phyloP scores from a whole-genome alignment of 495 filamentous ascomycete genomes.

The Penicillium psychrofluorescens region DNA sequence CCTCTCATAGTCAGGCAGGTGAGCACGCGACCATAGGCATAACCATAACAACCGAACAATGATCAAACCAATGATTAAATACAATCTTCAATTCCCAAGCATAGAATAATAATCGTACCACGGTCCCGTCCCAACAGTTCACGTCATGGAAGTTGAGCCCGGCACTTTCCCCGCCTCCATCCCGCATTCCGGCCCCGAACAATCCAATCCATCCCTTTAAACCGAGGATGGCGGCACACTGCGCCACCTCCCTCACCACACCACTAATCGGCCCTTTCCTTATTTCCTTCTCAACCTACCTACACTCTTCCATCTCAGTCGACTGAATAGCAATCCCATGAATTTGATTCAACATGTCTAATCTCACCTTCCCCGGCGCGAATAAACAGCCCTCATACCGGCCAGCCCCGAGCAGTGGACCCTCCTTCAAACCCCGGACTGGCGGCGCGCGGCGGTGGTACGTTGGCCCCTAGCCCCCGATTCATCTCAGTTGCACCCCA shows the following conservation, averaged over 20 bases:
- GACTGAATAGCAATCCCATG: too few species aligned
- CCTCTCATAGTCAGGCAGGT: too few species aligned
- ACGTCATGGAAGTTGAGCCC: too few species aligned
- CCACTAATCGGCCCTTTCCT: background rate
- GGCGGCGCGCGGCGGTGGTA: conserved; percentile 9
- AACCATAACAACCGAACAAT: too few species aligned
- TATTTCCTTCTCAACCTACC: background rate
- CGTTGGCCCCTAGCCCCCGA: background rate
- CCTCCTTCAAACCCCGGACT: conserved; percentile 10
- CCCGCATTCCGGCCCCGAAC: too few species aligned
- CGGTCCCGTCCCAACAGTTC: too few species aligned
- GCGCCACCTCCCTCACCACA: conserved; percentile 4
- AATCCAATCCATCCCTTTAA: too few species aligned
- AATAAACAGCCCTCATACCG: conserved; percentile 10
- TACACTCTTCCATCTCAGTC: background rate
- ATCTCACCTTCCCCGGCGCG: conserved; percentile 15
- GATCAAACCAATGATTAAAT: too few species aligned
- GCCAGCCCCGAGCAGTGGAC: conserved; percentile 1
- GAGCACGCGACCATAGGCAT: too few species aligned
- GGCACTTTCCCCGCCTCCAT: too few species aligned
- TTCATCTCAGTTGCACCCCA: background rate
- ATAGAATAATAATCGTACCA: too few species aligned
- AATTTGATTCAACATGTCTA: conserved; percentile 15
- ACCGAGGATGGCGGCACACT: background rate
- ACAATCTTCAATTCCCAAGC: too few species aligned